Conservation (phyloP, 2,329 filamentous ascomycete species). For the Fusarium brachygibbosum region DNA sequence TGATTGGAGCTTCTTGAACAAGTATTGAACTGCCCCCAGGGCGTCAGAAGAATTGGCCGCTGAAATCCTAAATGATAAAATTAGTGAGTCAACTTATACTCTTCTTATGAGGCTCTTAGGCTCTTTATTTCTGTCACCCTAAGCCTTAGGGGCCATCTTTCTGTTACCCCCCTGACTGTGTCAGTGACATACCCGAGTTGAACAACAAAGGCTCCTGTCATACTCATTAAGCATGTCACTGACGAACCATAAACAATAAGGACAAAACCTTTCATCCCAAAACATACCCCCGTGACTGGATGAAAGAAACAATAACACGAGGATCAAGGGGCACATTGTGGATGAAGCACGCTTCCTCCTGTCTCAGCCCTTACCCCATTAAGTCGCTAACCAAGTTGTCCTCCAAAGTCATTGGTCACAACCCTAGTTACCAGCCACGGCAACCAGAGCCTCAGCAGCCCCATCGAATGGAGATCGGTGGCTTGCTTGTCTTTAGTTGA, state of each 20-base stretch:
- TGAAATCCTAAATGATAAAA: too few relatives aligned
- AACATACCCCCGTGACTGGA: conserved; percentile 17
- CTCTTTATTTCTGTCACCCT: too few relatives aligned
- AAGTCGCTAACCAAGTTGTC: not conserved
- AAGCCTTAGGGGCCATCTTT: too few relatives aligned
- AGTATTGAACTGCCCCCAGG: too few relatives aligned
- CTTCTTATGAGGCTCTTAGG: too few relatives aligned
- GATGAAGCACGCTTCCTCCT: conserved; percentile 38
- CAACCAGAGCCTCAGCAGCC: conserved; percentile 46
- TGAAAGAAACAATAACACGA: not conserved
- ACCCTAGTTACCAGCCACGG: conserved; percentile 43
- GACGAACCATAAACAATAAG: not conserved
- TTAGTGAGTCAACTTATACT: too few relatives aligned
- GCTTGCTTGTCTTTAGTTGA: conserved; percentile 32
- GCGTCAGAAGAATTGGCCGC: too few relatives aligned
- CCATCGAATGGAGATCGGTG: conserved; percentile 42
- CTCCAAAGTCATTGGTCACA: conserved; percentile 24
- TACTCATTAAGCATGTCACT: not conserved
- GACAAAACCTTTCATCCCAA: not conserved
- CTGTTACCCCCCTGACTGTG: too few relatives aligned
- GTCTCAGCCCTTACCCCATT: conserved; percentile 24
- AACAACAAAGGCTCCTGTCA: not conserved
- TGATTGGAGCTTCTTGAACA: not conserved
- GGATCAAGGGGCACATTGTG: conserved; percentile 5
- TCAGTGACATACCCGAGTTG: not conserved